Percentiles rank a stretch among this genome's conserved stretches.
phyloP scores from a whole-genome alignment of 176 grass and related monocot species.

The Oryza punctata region DNA sequence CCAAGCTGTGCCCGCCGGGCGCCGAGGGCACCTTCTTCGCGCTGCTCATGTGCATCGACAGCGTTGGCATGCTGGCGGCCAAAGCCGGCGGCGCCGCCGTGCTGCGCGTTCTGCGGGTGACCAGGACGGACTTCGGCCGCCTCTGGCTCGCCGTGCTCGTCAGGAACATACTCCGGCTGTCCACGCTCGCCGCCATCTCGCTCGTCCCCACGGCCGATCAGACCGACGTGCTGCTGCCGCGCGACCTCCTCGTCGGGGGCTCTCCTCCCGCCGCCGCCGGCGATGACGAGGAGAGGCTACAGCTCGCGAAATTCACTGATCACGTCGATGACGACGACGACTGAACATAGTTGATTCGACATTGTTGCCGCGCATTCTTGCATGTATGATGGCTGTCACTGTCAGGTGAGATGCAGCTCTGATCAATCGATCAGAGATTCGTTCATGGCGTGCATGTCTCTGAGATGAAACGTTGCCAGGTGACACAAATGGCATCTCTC shows the following conservation, averaged over 20 bases:
- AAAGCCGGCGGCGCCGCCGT: slow-evolving; percentile 64
- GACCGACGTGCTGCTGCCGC: slow-evolving; percentile 61
- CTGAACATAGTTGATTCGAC: background rate
- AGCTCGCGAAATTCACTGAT: slow-evolving; percentile 55
- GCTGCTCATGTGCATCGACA: slow-evolving; percentile 93
- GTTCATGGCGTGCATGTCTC: background rate
- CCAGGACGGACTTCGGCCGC: slow-evolving; percentile 60
- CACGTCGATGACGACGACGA: slow-evolving; percentile 5
- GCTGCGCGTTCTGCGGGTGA: slow-evolving; percentile 67
- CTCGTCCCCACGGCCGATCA: slow-evolving; percentile 63
- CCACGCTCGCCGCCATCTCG: slow-evolving; percentile 54
- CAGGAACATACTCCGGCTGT: slow-evolving; percentile 69
- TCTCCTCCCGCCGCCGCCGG: background rate
- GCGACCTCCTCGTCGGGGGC: slow-evolving; percentile 38
- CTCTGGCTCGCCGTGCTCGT: slow-evolving; percentile 77
- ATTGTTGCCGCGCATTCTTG: background rate
- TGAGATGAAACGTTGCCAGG: background rate
- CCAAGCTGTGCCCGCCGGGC: slow-evolving; percentile 69
- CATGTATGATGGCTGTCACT: background rate
- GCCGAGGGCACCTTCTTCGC: slow-evolving; percentile 92
- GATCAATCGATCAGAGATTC: background rate
- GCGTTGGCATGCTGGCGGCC: slow-evolving; percentile 56
- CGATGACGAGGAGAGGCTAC: slow-evolving; percentile 56
- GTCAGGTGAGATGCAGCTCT: background rate
- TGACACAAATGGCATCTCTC: slow-evolving; percentile 23